These are phyloP conservation scores for Berberis vulgaris DNA, from an alignment of 164 flowering plant genomes.

Conservation along the genomic window DNA sequence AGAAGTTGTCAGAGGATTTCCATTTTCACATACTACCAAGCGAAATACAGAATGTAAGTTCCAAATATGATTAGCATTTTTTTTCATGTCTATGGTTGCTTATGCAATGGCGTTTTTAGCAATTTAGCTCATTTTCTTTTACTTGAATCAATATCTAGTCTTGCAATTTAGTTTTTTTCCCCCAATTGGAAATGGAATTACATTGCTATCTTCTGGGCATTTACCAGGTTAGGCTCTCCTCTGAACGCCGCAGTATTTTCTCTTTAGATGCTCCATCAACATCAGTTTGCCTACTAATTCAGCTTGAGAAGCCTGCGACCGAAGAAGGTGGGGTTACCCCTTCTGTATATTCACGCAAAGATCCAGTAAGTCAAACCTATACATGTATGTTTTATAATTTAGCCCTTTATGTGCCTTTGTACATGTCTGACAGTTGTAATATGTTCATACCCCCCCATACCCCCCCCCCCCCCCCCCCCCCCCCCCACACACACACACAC, in stretches of 20 bases:
- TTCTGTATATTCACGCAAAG: slow-evolving; percentile 96
- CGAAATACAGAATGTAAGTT: slow-evolving; percentile 78
- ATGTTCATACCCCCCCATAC: no score
- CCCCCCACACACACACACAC: no score
- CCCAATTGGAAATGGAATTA: neutral
- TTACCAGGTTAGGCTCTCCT: slow-evolving; percentile 42
- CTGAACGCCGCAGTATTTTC: slow-evolving; percentile 60
- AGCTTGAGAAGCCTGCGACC: slow-evolving; percentile 87
- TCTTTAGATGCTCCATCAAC: slow-evolving; percentile 92
- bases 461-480: no score
- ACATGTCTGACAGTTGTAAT: no score
- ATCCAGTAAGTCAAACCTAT: slow-evolving; percentile 53
- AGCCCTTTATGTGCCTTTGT: neutral
- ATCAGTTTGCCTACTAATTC: slow-evolving; percentile 80
- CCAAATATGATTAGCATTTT: neutral
- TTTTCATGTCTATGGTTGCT: neutral
- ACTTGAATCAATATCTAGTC: no score
- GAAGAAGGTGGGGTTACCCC: slow-evolving; percentile 93
- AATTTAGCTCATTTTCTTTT: no score
- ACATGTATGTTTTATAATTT: neutral
- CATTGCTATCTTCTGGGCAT: neutral
- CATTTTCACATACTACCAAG: slow-evolving; percentile 55
- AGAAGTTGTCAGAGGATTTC: slow-evolving; percentile 93
- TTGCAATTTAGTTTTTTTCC: neutral
- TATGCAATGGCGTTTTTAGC: no score